These are phyloP conservation scores for Thermothielavioides terrestris DNA, from an alignment of 495 filamentous ascomycete species.

Conservation along the genomic window DNA sequence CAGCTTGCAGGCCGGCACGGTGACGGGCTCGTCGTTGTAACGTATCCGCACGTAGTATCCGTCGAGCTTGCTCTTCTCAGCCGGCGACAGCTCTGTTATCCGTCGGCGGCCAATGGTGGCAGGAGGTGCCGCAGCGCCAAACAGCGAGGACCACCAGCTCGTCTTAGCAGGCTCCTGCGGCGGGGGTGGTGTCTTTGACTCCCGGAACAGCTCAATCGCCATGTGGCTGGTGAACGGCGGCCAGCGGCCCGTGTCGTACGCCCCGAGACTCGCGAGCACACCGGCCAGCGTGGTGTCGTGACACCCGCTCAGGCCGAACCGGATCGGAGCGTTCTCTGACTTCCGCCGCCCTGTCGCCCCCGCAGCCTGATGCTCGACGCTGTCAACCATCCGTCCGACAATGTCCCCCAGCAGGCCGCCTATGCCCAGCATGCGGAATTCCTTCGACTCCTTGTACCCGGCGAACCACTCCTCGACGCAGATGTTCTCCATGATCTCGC, in stretches of 20 bases:
- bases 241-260: conserved; percentile 66
- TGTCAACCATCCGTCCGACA: conserved; percentile 72
- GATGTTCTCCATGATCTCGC: conserved; percentile 66
- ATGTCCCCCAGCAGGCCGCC: conserved; percentile 78
- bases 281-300: conserved; percentile 91
- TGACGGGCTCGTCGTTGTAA: conserved; percentile 79
- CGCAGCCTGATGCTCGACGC: conserved; percentile 41
- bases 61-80: conserved; percentile 47
- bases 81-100: conserved; percentile 36
- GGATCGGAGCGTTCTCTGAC: conserved; percentile 39
- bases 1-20: conserved; percentile 69
- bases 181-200: conserved; percentile 21
- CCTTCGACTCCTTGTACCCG: conserved; percentile 71
- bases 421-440: conserved; percentile 83
- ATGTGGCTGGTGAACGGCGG: conserved; percentile 88
- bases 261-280: conserved; percentile 67
- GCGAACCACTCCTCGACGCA: conserved; percentile 88
- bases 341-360: conserved; percentile 34
- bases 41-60: conserved; percentile 88
- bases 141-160: conserved; percentile 42
- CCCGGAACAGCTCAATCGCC: conserved; percentile 79
- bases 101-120: conserved; percentile 45
- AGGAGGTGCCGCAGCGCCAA: conserved; percentile 22
- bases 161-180: conserved; percentile 13
- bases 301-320: conserved; percentile 67